Evolutionary conservation across 306 rosid species (phyloP).

Genomic region (Mimosa pudica): DNA sequence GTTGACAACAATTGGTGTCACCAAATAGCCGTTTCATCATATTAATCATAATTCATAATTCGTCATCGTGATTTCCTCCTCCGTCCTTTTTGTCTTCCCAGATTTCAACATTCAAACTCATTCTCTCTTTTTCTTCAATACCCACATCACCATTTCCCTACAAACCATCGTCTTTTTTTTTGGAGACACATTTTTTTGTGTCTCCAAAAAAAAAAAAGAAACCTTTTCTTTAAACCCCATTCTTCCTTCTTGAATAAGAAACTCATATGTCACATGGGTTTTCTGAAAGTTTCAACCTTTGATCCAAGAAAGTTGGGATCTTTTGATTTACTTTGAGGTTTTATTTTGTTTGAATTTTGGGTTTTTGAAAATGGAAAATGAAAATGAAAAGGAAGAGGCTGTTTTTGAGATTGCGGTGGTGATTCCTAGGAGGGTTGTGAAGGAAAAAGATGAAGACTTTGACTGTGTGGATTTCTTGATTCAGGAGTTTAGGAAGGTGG

Average conservation of each 20-base stretch:
- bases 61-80: not conserved
- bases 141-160: slow-evolving; percentile 31
- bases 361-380: slow-evolving; percentile 44
- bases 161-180: slow-evolving; percentile 24
- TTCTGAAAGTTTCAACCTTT: slow-evolving; percentile 16
- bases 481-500: slow-evolving; percentile 61
- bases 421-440: slow-evolving; percentile 60
- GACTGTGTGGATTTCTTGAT: slow-evolving; percentile 63
- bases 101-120: slow-evolving; percentile 8
- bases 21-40: not conserved
- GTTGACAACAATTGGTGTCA: not conserved
- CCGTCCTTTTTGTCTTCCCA: not conserved
- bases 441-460: slow-evolving; percentile 42
- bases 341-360: slow-evolving; percentile 7
- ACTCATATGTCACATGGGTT: slow-evolving; percentile 30
- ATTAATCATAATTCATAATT: no score
- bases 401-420: slow-evolving; percentile 84
- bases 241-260: not conserved
- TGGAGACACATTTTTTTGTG: slow-evolving; percentile 3
- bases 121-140: slow-evolving; percentile 2
- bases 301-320: slow-evolving; percentile 9
- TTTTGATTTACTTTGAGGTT: slow-evolving; percentile 27
- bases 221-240: not conserved
- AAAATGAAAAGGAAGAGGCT: slow-evolving; percentile 46
- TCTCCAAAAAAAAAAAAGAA: slow-evolving; percentile 1